Evolutionary conservation across 352 stramenopile species (phyloP).

Genomic region (Saprolegnia diclina): DNA sequence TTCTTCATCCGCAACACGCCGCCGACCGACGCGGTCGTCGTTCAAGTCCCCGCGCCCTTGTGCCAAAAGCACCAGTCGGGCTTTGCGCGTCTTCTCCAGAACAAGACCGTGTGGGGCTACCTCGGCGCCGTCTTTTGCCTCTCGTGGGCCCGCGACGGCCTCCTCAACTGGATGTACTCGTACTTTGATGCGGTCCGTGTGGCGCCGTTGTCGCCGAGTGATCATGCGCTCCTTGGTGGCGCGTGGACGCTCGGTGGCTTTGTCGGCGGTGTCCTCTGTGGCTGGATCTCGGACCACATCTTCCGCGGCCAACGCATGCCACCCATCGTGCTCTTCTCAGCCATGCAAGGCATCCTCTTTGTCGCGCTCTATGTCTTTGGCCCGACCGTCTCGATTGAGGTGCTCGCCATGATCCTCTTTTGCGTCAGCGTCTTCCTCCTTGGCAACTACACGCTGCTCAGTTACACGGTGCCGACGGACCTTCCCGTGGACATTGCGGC

Average conservation of each 20-base stretch:
- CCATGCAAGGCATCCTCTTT: conserved; percentile 51
- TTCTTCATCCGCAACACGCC: conserved; percentile 54
- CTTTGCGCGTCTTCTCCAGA: conserved; percentile 36
- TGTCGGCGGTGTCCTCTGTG: conserved; percentile 59
- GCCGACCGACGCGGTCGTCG: not conserved
- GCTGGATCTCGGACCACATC: conserved; percentile 62
- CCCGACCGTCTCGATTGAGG: conserved; percentile 40
- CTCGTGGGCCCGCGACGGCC: conserved; percentile 58
- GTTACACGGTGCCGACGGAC: conserved; percentile 68
- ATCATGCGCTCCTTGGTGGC: conserved; percentile 60
- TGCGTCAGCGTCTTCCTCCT: conserved; percentile 61
- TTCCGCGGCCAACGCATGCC: conserved; percentile 61
- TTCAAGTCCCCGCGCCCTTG: not conserved
- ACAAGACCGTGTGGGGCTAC: conserved; percentile 63
- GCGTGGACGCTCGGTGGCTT: conserved; percentile 73
- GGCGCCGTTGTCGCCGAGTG: conserved; percentile 37
- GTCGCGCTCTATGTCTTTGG: conserved; percentile 53
- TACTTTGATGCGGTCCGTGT: conserved; percentile 65
- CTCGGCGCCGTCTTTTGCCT: conserved; percentile 64
- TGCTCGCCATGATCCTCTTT: conserved; percentile 55
- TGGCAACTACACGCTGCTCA: conserved; percentile 69
- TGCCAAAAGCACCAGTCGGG: conserved; percentile 3
- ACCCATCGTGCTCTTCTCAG: conserved; percentile 67
- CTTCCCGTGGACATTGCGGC: conserved; percentile 64
- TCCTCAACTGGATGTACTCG: conserved; percentile 73